Conservation (phyloP, 176 grass and related monocot species). For the Eragrostis curvula region DNA sequence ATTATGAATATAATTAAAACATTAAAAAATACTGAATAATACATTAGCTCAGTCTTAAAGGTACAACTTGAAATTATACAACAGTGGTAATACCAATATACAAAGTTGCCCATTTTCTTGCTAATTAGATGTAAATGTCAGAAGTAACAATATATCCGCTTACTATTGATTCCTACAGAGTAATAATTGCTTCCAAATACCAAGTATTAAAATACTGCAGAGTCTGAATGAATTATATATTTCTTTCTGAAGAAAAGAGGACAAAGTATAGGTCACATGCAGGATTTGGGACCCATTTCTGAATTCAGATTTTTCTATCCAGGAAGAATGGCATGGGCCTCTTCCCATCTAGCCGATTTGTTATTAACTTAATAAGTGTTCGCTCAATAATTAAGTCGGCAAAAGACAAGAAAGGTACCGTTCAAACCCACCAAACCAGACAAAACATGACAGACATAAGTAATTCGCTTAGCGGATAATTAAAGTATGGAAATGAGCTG, state of each 20-base stretch:
- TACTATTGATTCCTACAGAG: neutral
- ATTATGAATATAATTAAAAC: neutral
- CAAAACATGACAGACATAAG: neutral
- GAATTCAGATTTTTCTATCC: neutral
- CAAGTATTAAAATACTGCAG: neutral
- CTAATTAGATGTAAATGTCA: neutral
- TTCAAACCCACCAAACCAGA: neutral
- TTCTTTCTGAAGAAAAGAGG: neutral
- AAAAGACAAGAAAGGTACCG: neutral
- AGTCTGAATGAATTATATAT: neutral
- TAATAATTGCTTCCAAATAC: constrained; percentile 14
- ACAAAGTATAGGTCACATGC: neutral
- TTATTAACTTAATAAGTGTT: neutral
- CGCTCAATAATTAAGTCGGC: neutral
- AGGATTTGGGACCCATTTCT: neutral
- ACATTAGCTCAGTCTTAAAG: neutral
- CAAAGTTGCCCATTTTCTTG: neutral
- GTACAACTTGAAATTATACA: neutral
- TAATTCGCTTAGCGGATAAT: neutral
- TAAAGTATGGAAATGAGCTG: constrained; percentile 6
- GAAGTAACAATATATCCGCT: neutral
- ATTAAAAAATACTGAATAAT: neutral
- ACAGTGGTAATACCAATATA: neutral
- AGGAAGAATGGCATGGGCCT: neutral
- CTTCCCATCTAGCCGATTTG: neutral